These are phyloP conservation scores for Leucosporidium scottii DNA, from an alignment of 768 basidiomycete species.

Conservation along the genomic window DNA sequence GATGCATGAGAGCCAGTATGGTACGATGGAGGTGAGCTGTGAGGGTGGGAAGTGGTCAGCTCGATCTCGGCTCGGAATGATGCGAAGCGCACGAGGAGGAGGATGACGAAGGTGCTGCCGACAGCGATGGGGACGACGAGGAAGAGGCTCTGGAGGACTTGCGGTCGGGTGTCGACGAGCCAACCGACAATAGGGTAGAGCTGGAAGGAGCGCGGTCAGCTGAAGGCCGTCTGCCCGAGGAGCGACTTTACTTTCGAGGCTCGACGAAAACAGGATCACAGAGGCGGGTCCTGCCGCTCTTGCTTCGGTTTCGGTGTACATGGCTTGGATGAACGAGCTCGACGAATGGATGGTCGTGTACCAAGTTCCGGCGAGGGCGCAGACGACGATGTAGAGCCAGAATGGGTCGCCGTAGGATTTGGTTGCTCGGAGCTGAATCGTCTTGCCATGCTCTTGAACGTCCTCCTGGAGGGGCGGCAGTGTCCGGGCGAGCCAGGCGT, in stretches of 20 bases:
- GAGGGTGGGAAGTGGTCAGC: background rate
- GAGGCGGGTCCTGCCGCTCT: slow-evolving; percentile 7
- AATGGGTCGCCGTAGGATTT: slow-evolving; percentile 10
- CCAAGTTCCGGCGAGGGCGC: slow-evolving; percentile 30
- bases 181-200: slow-evolving; percentile 21
- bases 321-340: slow-evolving; percentile 11
- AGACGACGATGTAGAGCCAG: slow-evolving; percentile 25
- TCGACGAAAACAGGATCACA: slow-evolving; percentile 3
- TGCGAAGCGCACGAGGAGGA: background rate
- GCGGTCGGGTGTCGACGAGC: slow-evolving; percentile 6
- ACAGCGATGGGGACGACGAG: background rate
- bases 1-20: slow-evolving; percentile 29
- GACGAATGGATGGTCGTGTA: slow-evolving; percentile 29
- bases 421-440: slow-evolving; percentile 8
- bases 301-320: slow-evolving; percentile 5
- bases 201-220: background rate
- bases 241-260: slow-evolving; percentile 7
- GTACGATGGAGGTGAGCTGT: background rate
- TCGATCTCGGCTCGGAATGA: background rate
- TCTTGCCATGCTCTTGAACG: background rate
- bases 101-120: background rate
- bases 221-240: background rate
- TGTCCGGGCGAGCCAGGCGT: slow-evolving; percentile 44
- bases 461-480: background rate
- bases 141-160: slow-evolving; percentile 6